phyloP scores from a whole-genome alignment of 2,329 filamentous ascomycete species.

The Talaromyces marneffei region DNA sequence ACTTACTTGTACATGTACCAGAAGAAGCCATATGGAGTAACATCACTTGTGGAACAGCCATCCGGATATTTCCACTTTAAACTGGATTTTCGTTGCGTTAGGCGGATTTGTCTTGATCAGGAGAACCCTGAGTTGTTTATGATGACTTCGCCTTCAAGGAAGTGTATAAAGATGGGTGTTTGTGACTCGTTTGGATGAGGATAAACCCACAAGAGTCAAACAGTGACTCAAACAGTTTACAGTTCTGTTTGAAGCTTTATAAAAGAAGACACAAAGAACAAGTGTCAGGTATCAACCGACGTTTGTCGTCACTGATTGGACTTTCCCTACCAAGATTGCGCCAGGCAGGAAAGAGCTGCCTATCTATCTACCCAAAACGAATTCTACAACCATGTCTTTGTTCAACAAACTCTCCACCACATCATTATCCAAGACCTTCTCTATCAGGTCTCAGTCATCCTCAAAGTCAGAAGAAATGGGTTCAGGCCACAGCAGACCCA shows the following conservation, averaged over 20 bases:
- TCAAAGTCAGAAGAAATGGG: background rate
- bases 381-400: constrained; percentile 13
- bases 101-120: background rate
- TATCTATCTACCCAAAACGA: background rate
- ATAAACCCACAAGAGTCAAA: background rate
- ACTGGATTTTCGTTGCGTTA: background rate
- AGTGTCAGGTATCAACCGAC: background rate
- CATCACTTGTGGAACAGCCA: background rate
- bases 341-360: background rate
- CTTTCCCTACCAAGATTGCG: background rate
- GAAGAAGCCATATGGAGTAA: too few species aligned
- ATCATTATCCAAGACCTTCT: background rate
- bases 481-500: background rate
- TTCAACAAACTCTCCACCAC: background rate
- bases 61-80: background rate
- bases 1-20: too few species aligned
- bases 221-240: background rate
- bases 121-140: background rate
- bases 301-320: background rate
- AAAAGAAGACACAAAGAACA: background rate
- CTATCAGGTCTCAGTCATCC: background rate
- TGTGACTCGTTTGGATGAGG: background rate
- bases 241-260: background rate
- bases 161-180: background rate
- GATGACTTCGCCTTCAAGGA: background rate